phyloP scores from a whole-genome alignment of 768 basidiomycete genomes.

The Auricularia cornea region DNA sequence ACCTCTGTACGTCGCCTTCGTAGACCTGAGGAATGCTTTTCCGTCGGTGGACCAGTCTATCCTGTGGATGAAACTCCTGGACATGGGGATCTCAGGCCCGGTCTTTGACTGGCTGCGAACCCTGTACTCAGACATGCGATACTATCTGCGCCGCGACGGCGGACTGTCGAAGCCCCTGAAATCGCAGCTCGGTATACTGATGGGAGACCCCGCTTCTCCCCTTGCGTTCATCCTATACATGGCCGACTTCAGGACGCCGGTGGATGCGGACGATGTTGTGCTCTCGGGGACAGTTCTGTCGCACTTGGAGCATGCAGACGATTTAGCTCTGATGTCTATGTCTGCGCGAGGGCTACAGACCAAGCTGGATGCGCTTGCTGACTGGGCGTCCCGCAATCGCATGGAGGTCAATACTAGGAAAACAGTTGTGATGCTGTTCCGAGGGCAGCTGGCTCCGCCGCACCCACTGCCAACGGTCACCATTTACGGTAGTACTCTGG shows the following conservation, averaged over 20 bases:
- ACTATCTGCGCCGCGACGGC: slow-evolving; percentile 12
- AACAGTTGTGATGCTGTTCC: slow-evolving; percentile 14
- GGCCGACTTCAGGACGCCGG: slow-evolving; percentile 6
- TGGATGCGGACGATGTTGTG: slow-evolving; percentile 7
- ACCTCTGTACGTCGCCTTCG: slow-evolving; percentile 16
- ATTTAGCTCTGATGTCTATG: slow-evolving; percentile 13
- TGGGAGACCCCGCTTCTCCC: slow-evolving; percentile 15
- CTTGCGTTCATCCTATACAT: slow-evolving; percentile 10
- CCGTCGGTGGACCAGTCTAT: slow-evolving; percentile 6
- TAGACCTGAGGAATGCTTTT: slow-evolving; percentile 16
- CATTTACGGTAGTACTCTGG: neutral
- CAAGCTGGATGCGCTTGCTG: slow-evolving; percentile 7
- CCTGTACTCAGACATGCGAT: slow-evolving; percentile 17
- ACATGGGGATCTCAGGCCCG: slow-evolving; percentile 13
- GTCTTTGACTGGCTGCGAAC: slow-evolving; percentile 23
- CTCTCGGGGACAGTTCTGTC: slow-evolving; percentile 8
- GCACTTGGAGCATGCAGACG: slow-evolving; percentile 20
- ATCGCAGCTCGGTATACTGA: slow-evolving; percentile 11
- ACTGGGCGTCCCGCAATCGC: slow-evolving; percentile 14
- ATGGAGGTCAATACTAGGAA: slow-evolving; percentile 12
- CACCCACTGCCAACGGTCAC: neutral
- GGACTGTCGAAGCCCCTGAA: slow-evolving; percentile 5
- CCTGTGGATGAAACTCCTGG: slow-evolving; percentile 10
- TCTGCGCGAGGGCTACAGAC: slow-evolving; percentile 12
- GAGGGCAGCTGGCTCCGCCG: slow-evolving; percentile 1